Evolutionary conservation across 2,329 filamentous ascomycete genomes (phyloP), one percentile per base, ranked within the genome.

Genomic region (Fusarium neocosmosporiellum): DNA sequence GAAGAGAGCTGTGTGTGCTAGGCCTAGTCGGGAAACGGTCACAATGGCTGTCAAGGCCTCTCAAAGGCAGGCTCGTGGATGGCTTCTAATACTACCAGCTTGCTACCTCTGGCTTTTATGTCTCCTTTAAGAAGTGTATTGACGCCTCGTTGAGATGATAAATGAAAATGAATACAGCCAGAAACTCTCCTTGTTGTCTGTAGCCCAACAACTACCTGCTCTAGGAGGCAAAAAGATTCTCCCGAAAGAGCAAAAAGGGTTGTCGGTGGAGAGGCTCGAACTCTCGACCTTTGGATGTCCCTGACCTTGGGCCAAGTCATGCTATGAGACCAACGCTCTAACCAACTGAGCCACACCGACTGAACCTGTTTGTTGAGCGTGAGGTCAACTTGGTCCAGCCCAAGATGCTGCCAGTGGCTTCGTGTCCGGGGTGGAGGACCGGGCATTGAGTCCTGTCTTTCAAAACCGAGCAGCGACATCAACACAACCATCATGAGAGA

Each of bases 251-350:
- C 22, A 46, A 46, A 46, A 46, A 46, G 8, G 18, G 1, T 22
- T 46, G 41, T 46, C 41, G 41, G 41, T 46, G 41, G 41, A 46
- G 41, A 46, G 41, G 41, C 41, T 46, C 41, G 41, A 46, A 46
- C 41, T 46, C 41, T 46, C 41, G 41, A 46, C 41, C 41, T 46
- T 46, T 46, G 41, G 41, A 46, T 46, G 22, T 46, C 41, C 41
- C 41, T 46, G 41, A 27, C 41, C 41, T 46, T 46, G 14, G 41
- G 41, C 22, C 41, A 46, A 46, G 41, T 46, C 41, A 46, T 46
- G 5, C 5, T 46, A 46, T 46, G 41, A 46, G 41, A 46, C 41
- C 41, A 46, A 46, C 41, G 41, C 41, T 46, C 41, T 46, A 46
- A 46, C 41, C 41, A 46, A 46, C 41, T 46, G 41, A 46, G 41